A percentile compares a stretch with the other conserved stretches of the same genome.
These are phyloP conservation scores for Phlebiopsis gigantea DNA, from an alignment of 768 basidiomycete species.

Conservation along the genomic window DNA sequence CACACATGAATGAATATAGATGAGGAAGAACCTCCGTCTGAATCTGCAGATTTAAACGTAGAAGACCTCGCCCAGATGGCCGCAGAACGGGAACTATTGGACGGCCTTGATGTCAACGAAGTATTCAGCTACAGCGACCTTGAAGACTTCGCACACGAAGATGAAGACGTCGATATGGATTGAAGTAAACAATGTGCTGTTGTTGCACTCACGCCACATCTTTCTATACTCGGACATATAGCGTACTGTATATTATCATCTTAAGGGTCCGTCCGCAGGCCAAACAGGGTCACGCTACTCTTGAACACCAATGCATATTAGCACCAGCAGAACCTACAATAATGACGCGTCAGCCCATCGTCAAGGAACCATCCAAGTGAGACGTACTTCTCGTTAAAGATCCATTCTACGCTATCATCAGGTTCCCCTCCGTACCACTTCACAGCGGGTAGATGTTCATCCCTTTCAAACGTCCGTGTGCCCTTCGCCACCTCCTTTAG, in stretches of 20 bases:
- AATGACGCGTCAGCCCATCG: not conserved
- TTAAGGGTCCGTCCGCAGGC: no score
- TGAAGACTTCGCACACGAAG: constrained; percentile 20
- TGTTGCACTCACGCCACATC: no score
- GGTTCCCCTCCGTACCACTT: constrained; percentile 44
- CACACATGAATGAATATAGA: not conserved
- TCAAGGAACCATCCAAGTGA: not conserved
- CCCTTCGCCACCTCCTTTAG: constrained; percentile 28
- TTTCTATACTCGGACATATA: not conserved
- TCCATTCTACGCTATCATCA: constrained; percentile 34
- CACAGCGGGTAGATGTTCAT: constrained; percentile 37
- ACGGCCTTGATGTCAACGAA: constrained; percentile 23
- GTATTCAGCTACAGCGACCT: constrained; percentile 23
- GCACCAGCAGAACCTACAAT: constrained; percentile 11
- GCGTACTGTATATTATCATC: no score
- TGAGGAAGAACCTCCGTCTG: constrained; percentile 17
- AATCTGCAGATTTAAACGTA: constrained; percentile 40
- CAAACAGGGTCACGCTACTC: no score
- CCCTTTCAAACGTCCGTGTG: constrained; percentile 28
- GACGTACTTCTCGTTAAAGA: constrained; percentile 39
- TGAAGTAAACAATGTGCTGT: not conserved
- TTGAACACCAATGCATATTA: constrained; percentile 1
- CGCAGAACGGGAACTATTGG: constrained; percentile 37
- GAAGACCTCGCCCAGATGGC: constrained; percentile 58
- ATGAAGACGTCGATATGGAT: constrained; percentile 13